Evolutionary conservation across 805 yeast genomes (phyloP).

Genomic region (Metschnikowia drakensbergensis): DNA sequence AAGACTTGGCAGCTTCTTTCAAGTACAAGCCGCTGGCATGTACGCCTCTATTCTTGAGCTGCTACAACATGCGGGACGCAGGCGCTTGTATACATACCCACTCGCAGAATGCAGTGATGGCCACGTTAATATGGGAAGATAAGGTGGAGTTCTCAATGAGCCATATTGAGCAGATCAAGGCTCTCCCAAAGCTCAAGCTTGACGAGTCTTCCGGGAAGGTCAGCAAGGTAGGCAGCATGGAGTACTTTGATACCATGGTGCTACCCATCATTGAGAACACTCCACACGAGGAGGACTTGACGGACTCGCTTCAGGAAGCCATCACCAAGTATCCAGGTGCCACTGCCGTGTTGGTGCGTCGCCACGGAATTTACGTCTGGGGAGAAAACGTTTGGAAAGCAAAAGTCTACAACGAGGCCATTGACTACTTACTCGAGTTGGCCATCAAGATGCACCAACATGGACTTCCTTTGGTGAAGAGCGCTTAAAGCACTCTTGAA

Average conservation of each 20-base stretch:
- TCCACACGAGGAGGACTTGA: constrained; percentile 82
- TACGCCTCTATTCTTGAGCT: constrained; percentile 79
- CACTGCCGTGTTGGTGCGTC: constrained; percentile 82
- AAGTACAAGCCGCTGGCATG: constrained; percentile 87
- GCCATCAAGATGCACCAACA: constrained; percentile 77
- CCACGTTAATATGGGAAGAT: constrained; percentile 60
- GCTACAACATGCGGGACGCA: constrained; percentile 63
- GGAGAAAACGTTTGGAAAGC: constrained; percentile 92
- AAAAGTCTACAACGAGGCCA: constrained; percentile 86
- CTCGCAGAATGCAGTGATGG: constrained; percentile 83
- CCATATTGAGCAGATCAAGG: constrained; percentile 89
- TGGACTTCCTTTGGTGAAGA: constrained; percentile 52
- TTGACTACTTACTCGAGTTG: constrained; percentile 81
- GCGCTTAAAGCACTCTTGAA: too few relatives aligned
- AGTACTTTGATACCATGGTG: constrained; percentile 67
- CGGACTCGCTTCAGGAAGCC: constrained; percentile 59
- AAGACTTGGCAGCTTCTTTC: constrained; percentile 35
- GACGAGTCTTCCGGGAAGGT: constrained; percentile 35
- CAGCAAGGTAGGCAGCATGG: constrained; percentile 62
- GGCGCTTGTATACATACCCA: constrained; percentile 96
- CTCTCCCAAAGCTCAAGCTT: constrained; percentile 56
- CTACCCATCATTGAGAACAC: constrained; percentile 92
- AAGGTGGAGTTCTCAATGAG: constrained; percentile 68
- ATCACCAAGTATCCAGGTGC: constrained; percentile 69
- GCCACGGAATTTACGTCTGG: constrained; percentile 98